Base-by-base conservation (phyloP, 2,329 filamentous ascomycete species). In the Pleochaeta shiraiana region DNA sequence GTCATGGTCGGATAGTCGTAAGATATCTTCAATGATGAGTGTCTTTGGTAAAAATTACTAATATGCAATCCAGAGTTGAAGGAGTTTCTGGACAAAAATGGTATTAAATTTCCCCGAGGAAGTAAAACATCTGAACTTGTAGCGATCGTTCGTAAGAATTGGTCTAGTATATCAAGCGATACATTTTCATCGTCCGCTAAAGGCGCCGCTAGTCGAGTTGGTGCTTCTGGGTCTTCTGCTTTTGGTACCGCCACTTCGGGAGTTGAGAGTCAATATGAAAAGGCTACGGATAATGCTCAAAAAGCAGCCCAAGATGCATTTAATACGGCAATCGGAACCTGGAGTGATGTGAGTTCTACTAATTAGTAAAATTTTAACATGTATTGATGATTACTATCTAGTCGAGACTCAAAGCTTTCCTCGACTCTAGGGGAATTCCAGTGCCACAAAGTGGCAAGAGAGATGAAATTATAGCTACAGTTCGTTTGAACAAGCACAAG, bases 21-120 rank as follows among this genome's bases (percentile, higher is more conserved):
- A 65, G 71, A 64, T 14, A n/a, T 24, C 63, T n/a, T 63, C 68
- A n/a, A n/a, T 11, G 37, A 43, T 43, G 37, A 19, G 11, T 43
- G 9, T 43, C n/a, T n/a, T n/a, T n/a, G n/a, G n/a, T n/a, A n/a
- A n/a, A 43, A 9, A 43, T 43, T 43, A 43, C 37, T 43, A 43
- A 43, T 43, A 11, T 43, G n/a, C n/a, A 21, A 12, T 43, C 62
- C 26, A 72, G 79, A 95, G 74, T 81, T 98, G 73, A 97, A 97
- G 80, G 86, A 89, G 67, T 97, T 93, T 78, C 84, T 84, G 64
- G 92, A 97, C 77, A 89, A 91, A 80, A 93, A 97, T 70, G 83
- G 84, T 65, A 87, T 98, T 72, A 81, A 81, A 78, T 89, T 96
- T 63, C 93, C 93, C 11, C 92, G 97, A 73, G 93, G 92, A 60